Conservation (phyloP, 2,329 filamentous ascomycete genomes). For the Periconia digitata region DNA sequence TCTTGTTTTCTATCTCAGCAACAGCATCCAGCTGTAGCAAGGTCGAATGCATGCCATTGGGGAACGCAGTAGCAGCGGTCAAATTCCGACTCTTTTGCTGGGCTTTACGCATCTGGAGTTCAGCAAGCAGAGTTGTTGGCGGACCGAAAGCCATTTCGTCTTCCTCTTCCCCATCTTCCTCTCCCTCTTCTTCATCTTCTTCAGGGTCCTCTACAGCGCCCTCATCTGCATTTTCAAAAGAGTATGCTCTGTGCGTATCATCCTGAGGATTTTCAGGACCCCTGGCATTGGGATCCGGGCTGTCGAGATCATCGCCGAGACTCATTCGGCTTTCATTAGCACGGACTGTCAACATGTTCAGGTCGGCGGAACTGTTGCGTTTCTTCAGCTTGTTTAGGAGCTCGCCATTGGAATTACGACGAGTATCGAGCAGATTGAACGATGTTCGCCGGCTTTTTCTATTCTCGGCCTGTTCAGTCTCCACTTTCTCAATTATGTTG, state of each 20-base stretch:
- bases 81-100: slow-evolving; percentile 80
- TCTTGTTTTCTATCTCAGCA: slow-evolving; percentile 77
- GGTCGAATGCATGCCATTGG: slow-evolving; percentile 86
- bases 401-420: slow-evolving; percentile 40
- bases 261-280: slow-evolving; percentile 26
- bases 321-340: slow-evolving; percentile 41
- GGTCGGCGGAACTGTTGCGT: slow-evolving; percentile 42
- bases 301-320: slow-evolving; percentile 35
- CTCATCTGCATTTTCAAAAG: slow-evolving; percentile 48
- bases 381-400: slow-evolving; percentile 45
- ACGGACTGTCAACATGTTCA: slow-evolving; percentile 36
- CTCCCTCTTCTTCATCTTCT: slow-evolving; percentile 47
- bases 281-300: slow-evolving; percentile 32
- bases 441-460: slow-evolving; percentile 41
- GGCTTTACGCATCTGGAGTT: slow-evolving; percentile 86
- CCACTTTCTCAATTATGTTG: slow-evolving; percentile 22
- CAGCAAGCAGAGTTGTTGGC: slow-evolving; percentile 88
- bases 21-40: slow-evolving; percentile 89
- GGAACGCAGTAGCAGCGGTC: slow-evolving; percentile 63
- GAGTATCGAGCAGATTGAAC: slow-evolving; percentile 39
- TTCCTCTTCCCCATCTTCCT: slow-evolving; percentile 26
- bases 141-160: slow-evolving; percentile 61
- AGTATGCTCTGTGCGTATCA: slow-evolving; percentile 12
- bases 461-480: slow-evolving; percentile 21
- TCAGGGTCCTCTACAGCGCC: slow-evolving; percentile 26